Evolutionary conservation across 139 green algal species (phyloP), one percentile per base, ranked within the genome.

Genomic region (Volvox reticuliferus): DNA sequence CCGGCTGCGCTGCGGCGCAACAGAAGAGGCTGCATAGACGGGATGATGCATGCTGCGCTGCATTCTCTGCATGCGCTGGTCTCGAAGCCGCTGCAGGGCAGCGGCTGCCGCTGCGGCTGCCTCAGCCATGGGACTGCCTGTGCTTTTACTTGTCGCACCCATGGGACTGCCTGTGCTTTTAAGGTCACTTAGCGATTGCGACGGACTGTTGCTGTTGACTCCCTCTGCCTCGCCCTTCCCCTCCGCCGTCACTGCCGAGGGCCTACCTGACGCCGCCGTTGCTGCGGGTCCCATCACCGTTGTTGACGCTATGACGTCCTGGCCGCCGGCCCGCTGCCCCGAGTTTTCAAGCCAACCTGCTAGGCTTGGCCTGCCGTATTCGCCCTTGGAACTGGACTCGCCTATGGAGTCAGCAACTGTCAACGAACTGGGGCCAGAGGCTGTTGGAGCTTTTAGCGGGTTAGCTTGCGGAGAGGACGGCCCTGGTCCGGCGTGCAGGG

Each of bases 21-120:
- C 65, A 12, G 65, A 24, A 24, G 65, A 24, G 65, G 65, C 65
- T 28, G 65, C 12, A 12, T 30, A 24, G 65, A 28, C 65, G 65
- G 44, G 44, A 55, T 55, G 44, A 55, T 55, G 44, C 44, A 55
- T 55, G 20, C 36, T 33, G 82, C 68, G 32, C 35, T 65, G 32
- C 21, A 55, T 26, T 12, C 82, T 65, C 82, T 88, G 82, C 50
- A 83, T 36, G 2, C 86, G 50, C 12, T 90, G 62, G 44, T 90
- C 71, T 20, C 86, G 30, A 21, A 90, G 50, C n/a, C 86, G 86
- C 50, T 83, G 86, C 50, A 90, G 50, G 1, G 86, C 86, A 12
- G 86, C 30, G 26, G 71, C 68, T 12, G 69, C 28, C 13, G 85
- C 17, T 20, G 37, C 85, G 5, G 44, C 44, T 32, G 71, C 85